Conservation (phyloP, 2,329 filamentous ascomycete genomes). For the Colletotrichum cuscutae region DNA sequence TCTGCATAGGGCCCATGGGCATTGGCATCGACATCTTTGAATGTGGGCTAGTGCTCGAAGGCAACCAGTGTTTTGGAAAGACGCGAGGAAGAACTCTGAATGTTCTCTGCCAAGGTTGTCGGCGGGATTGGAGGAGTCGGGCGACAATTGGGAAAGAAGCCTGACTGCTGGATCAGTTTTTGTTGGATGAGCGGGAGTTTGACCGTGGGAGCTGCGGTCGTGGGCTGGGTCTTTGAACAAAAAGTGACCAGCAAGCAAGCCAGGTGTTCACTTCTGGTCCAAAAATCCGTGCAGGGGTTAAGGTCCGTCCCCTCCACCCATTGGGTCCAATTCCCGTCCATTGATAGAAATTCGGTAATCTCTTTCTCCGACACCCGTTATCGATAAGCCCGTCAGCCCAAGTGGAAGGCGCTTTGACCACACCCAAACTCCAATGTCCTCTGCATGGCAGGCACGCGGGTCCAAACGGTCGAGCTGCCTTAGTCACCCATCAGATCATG, state of each 20-base stretch:
- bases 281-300: conserved; percentile 30
- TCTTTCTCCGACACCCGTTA: conserved; percentile 34
- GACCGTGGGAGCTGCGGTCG: conserved; percentile 14
- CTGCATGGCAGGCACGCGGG: not conserved
- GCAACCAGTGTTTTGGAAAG: conserved; percentile 17
- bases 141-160: conserved; percentile 5
- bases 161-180: not conserved
- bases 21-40: conserved; percentile 40
- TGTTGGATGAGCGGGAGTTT: conserved; percentile 12
- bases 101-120: conserved; percentile 12
- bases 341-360: conserved; percentile 8
- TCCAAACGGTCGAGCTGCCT: not conserved
- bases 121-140: conserved; percentile 3
- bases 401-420: conserved; percentile 3
- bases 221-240: conserved; percentile 26
- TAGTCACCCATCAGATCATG: not conserved
- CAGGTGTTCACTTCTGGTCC: conserved; percentile 37
- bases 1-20: conserved; percentile 47
- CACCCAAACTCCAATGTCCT: not conserved
- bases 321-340: not conserved
- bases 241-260: conserved; percentile 34
- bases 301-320: conserved; percentile 1
- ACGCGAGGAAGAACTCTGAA: not conserved
- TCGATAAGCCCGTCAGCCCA: conserved; percentile 21
- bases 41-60: conserved; percentile 6